Evolutionary conservation across 495 filamentous ascomycete species (phyloP).

Genomic region (Rostrohypoxylon terebratum): DNA sequence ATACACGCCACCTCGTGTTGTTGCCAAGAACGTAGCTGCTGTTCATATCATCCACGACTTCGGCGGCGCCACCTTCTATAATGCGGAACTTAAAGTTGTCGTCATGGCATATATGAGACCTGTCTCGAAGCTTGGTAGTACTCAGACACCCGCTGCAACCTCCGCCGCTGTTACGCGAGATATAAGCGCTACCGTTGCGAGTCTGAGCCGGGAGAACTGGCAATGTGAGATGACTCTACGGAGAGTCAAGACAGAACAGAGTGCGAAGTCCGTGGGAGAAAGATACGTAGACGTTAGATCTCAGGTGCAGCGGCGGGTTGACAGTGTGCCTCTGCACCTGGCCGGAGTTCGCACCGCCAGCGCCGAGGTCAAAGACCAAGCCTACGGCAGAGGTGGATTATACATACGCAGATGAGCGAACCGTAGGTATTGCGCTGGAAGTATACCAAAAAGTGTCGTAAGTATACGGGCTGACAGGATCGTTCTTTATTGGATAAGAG

Average conservation of each 20-base stretch:
- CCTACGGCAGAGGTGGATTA: constrained; percentile 55
- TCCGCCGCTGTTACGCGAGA: constrained; percentile 62
- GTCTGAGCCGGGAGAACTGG: constrained; percentile 68
- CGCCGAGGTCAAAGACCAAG: constrained; percentile 62
- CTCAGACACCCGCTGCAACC: constrained; percentile 53
- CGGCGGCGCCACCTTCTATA: constrained; percentile 52
- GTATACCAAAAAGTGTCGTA: not conserved
- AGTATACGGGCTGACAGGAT: constrained; percentile 1
- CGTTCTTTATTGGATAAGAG: not conserved
- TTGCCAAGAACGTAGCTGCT: constrained; percentile 54
- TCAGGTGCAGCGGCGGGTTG: constrained; percentile 62
- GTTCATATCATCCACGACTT: constrained; percentile 63
- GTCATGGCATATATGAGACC: constrained; percentile 67
- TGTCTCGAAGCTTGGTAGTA: constrained; percentile 49
- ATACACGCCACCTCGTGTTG: constrained; percentile 52
- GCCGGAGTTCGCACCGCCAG: constrained; percentile 65
- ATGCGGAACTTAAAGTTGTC: constrained; percentile 60
- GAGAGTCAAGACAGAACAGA: constrained; percentile 45
- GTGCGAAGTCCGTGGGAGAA: constrained; percentile 49
- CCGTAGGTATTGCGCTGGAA: not conserved
- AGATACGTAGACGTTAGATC: constrained; percentile 55
- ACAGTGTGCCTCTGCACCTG: constrained; percentile 65
- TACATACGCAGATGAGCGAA: constrained; percentile 55
- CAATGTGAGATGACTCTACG: constrained; percentile 52
- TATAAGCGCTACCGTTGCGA: constrained; percentile 59